Evolutionary conservation across 176 grass and related monocot genomes (phyloP).

Genomic region (Dactylis glomerata): DNA sequence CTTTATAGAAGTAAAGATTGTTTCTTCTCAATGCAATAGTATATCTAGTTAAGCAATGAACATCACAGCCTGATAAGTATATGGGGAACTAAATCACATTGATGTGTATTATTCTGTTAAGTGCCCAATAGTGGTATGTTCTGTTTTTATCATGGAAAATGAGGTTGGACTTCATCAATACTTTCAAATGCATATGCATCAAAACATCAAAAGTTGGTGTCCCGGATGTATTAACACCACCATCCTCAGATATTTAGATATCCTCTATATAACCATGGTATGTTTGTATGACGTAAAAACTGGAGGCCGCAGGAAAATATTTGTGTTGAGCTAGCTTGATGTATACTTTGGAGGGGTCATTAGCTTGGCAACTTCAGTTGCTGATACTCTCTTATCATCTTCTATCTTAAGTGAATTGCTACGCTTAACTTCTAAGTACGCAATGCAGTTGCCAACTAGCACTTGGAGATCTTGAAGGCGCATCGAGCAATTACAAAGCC

Average conservation of each 20-base stretch:
- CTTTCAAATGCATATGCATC: background rate
- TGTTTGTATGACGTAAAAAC: background rate
- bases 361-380: background rate
- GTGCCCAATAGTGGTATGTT: background rate
- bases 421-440: conserved; percentile 17
- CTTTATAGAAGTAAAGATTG: background rate
- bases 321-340: background rate
- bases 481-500: conserved; percentile 52
- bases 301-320: background rate
- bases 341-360: conserved; percentile 20
- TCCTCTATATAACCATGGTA: conserved; percentile 1
- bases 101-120: background rate
- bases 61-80: background rate
- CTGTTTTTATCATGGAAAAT: conserved; percentile 24
- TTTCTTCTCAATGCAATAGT: background rate
- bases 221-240: background rate
- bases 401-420: conserved; percentile 6
- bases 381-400: conserved; percentile 7
- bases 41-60: background rate
- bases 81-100: background rate
- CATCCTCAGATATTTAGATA: background rate
- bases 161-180: background rate
- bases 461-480: conserved; percentile 86
- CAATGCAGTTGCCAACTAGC: conserved; percentile 74
- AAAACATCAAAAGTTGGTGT: conserved; percentile 3